These are phyloP conservation scores for Phytophthora tubulina DNA, from an alignment of 352 stramenopile genomes.

Conservation along the genomic window DNA sequence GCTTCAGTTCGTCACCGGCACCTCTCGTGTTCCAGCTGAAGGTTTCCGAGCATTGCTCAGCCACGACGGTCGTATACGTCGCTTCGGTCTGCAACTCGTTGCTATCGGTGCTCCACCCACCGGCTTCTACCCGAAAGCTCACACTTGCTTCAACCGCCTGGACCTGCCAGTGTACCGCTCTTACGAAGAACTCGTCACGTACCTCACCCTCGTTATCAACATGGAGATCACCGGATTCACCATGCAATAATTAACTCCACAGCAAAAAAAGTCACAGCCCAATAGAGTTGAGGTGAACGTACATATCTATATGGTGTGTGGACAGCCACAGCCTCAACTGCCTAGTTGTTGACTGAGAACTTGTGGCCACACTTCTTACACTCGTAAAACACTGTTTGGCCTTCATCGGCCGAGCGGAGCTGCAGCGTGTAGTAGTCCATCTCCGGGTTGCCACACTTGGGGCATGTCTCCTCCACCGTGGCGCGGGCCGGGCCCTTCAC, in stretches of 20 bases:
- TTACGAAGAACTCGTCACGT: slow-evolving; percentile 92
- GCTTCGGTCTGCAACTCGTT: slow-evolving; percentile 97
- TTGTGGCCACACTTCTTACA: slow-evolving; percentile 97
- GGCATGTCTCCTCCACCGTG: slow-evolving; percentile 98
- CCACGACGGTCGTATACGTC: slow-evolving; percentile 88
- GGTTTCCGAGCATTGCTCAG: slow-evolving; percentile 93
- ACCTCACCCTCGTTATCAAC: slow-evolving; percentile 97
- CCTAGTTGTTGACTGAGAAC: slow-evolving; percentile 91
- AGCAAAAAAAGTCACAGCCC: slow-evolving; percentile 16
- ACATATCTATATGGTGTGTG: slow-evolving; percentile 45
- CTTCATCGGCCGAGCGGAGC: slow-evolving; percentile 98
- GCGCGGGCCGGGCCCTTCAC: slow-evolving; percentile 90
- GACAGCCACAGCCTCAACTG: slow-evolving; percentile 4
- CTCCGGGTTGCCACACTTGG: slow-evolving; percentile 96
- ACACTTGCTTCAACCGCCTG: slow-evolving; percentile 92
- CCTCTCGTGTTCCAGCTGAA: slow-evolving; percentile 92
- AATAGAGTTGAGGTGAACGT: slow-evolving; percentile 23
- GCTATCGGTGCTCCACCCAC: slow-evolving; percentile 76
- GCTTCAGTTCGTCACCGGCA: slow-evolving; percentile 93
- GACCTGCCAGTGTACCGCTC: slow-evolving; percentile 84
- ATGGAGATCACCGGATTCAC: slow-evolving; percentile 98
- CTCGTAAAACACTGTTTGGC: slow-evolving; percentile 99
- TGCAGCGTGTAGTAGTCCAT: slow-evolving; percentile 99
- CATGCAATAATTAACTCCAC: slow-evolving; percentile 88
- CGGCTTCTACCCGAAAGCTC: slow-evolving; percentile 83